Evolutionary conservation across 2,329 filamentous ascomycete genomes (phyloP).

Genomic region (Aspergillus niger): DNA sequence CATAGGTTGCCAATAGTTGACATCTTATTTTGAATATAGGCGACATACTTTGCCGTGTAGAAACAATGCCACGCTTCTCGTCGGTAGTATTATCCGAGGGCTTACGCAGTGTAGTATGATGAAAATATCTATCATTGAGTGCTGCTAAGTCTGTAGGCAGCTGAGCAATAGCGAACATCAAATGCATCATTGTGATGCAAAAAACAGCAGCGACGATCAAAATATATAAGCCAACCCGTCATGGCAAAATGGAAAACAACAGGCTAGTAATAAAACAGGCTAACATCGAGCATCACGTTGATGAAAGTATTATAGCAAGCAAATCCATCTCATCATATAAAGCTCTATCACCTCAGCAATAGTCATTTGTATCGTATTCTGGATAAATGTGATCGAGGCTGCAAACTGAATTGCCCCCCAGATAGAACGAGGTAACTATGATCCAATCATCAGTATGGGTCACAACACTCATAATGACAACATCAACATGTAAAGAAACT

Average conservation of each 20-base stretch:
- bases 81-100: too few relatives aligned
- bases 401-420: slow-evolving; percentile 3
- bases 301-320: background rate
- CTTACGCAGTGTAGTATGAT: too few relatives aligned
- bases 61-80: too few relatives aligned
- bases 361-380: slow-evolving; percentile 1
- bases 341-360: background rate
- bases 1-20: too few relatives aligned
- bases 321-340: background rate
- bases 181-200: too few relatives aligned
- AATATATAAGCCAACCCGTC: background rate
- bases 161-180: too few relatives aligned
- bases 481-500: slow-evolving; percentile 12
- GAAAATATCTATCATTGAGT: too few relatives aligned
- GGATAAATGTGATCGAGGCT: slow-evolving; percentile 14
- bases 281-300: background rate
- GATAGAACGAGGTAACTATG: slow-evolving; percentile 14
- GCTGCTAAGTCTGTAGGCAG: too few relatives aligned
- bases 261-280: background rate
- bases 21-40: too few relatives aligned
- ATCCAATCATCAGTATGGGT: background rate
- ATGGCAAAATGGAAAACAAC: background rate
- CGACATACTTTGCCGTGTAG: too few relatives aligned
- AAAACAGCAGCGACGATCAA: too few relatives aligned
- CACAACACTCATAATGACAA: background rate